Base-by-base conservation (phyloP, 352 stramenopile species). In the Globisporangium recalcitrans region DNA sequence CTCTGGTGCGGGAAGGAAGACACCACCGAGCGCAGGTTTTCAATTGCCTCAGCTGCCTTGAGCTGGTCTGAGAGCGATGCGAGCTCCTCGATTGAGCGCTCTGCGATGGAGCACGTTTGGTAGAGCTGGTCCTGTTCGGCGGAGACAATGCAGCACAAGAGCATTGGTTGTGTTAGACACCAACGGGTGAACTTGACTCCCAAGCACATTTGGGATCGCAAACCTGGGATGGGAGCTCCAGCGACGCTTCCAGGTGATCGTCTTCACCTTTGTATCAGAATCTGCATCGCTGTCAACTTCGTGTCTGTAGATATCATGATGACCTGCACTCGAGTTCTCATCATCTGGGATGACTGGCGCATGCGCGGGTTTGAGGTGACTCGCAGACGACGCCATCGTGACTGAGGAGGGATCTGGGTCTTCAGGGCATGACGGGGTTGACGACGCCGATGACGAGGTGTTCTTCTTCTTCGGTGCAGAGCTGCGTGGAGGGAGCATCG, bases 161-260 rank as follows among this genome's bases (percentile, higher is more conserved):
- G 34, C 34, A 40, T 40, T 40, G 16, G 34, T 40, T 13, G 34
- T 16, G 34, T 1, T 19, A 19, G 34, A 19, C 2, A 40, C 11
- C 34, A 19, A 40, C n/a, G n/a, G n/a, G 11, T 40, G 34, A 40
- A 40, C 6, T 19, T 40, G 34, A 13, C 8, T 19, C 4, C 16
- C 4, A 31, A 42, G 22, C 42, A 0, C 38, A 3, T n/a, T n/a
- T n/a, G n/a, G n/a, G n/a, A n/a, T n/a, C 1, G 2, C 46, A n/a
- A 59, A 83, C 74, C 22, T 70, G 68, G 1, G 80, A 87, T 9
- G 80, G 78, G 0, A 89, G 67, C 29, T 74, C 69, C 3, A 89
- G 44, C 0, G 76, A 89, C 2, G 80, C 63, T 40, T 87, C 80
- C 0, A 77, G 61, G 9, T 70, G 70, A 51, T 80, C 77, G 8